Percentiles rank a stretch among this genome's conserved stretches.
These are phyloP conservation scores for Gaeumannomyces sp. DNA, from an alignment of 2,329 filamentous ascomycete genomes.

Conservation along the genomic window DNA sequence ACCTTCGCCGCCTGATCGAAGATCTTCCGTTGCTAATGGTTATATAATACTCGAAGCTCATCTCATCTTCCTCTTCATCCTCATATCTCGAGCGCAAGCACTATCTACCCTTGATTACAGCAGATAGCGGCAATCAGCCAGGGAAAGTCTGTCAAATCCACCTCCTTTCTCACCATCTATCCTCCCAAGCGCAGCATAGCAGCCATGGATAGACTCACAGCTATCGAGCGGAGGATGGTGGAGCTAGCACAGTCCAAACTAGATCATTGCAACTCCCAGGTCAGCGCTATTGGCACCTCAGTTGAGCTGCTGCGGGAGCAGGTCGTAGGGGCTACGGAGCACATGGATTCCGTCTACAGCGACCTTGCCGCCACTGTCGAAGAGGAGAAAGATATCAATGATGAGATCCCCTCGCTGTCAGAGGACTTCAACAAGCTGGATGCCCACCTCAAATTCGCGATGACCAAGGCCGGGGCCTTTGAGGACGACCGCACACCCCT, in stretches of 20 bases:
- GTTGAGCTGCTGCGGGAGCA: background rate
- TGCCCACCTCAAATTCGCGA: background rate
- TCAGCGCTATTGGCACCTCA: background rate
- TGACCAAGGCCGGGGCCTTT: background rate
- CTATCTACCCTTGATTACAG: no score
- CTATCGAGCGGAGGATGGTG: background rate
- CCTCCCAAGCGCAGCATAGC: background rate
- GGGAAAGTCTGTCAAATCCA: background rate
- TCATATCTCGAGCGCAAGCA: no score
- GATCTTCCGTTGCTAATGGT: no score
- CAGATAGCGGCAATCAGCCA: no score
- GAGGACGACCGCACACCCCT: background rate
- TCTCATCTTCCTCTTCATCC: no score
- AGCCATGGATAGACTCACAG: background rate
- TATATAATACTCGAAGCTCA: no score
- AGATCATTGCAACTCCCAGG: background rate
- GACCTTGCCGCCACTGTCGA: background rate
- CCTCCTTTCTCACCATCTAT: background rate
- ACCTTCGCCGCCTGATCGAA: no score
- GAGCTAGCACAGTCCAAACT: background rate
- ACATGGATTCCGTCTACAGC: background rate
- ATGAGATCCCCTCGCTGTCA: background rate
- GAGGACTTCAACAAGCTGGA: background rate
- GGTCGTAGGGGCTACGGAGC: background rate
- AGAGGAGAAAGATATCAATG: background rate